These are phyloP conservation scores for Wickerhamiella qilinensis DNA, from an alignment of 805 yeast species.

Conservation along the genomic window DNA sequence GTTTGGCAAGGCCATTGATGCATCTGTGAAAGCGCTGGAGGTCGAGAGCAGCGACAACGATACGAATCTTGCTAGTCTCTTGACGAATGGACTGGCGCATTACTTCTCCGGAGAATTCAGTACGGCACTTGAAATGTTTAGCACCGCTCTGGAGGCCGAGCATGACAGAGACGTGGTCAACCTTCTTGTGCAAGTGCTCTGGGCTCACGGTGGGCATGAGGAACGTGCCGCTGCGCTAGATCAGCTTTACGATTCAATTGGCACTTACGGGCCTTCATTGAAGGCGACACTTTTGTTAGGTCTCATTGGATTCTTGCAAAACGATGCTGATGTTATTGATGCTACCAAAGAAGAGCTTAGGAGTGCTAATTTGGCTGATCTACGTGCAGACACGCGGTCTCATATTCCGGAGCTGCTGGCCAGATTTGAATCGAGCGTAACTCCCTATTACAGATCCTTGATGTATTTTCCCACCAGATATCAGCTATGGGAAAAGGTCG, in stretches of 20 bases:
- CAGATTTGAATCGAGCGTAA: conserved; percentile 11
- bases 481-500: conserved; percentile 53
- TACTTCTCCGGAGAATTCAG: conserved; percentile 52
- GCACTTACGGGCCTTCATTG: conserved; percentile 47
- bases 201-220: conserved; percentile 59
- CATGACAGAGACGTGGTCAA: conserved; percentile 53
- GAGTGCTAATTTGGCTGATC: conserved; percentile 30
- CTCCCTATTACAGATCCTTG: conserved; percentile 54
- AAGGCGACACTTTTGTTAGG: conserved; percentile 60
- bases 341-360: conserved; percentile 54
- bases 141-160: conserved; percentile 41
- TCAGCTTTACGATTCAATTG: conserved; percentile 55
- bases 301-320: conserved; percentile 53
- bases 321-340: conserved; percentile 38
- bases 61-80: conserved; percentile 33
- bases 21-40: conserved; percentile 40
- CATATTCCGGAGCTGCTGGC: conserved; percentile 30
- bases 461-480: conserved; percentile 58
- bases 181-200: conserved; percentile 61
- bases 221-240: conserved; percentile 73
- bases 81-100: conserved; percentile 55
- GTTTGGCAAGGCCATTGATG: conserved; percentile 43
- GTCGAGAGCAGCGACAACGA: conserved; percentile 23
- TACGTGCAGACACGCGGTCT: conserved; percentile 34
- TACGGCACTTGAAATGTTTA: conserved; percentile 51